These are phyloP conservation scores for Dentipellis sp. DNA, from an alignment of 768 basidiomycete species.

Conservation along the genomic window DNA sequence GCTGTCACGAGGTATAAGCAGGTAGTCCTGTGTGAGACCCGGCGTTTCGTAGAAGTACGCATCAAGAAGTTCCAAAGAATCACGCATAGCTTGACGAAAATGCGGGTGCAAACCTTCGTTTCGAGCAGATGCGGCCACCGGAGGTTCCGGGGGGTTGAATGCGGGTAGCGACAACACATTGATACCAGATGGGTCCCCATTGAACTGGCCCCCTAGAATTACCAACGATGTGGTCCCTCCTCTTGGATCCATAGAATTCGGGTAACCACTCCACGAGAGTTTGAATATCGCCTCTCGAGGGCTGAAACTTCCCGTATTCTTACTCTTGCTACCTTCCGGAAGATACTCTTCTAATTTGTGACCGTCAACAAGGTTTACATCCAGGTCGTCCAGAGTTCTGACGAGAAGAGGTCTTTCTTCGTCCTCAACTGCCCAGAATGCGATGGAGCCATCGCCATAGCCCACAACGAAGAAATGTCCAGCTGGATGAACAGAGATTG, in stretches of 20 bases:
- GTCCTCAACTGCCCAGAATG: slow-evolving; percentile 78
- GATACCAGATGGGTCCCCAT: slow-evolving; percentile 47
- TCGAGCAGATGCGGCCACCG: slow-evolving; percentile 22
- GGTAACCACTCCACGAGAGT: slow-evolving; percentile 74
- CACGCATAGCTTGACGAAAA: slow-evolving; percentile 54
- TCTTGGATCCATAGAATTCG: slow-evolving; percentile 53
- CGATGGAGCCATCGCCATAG: slow-evolving; percentile 72
- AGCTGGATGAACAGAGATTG: slow-evolving; percentile 63
- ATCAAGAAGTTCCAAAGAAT: slow-evolving; percentile 41
- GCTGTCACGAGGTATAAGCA: slow-evolving; percentile 58
- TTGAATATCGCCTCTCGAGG: slow-evolving; percentile 77
- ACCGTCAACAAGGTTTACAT: slow-evolving; percentile 48
- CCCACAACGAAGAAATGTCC: slow-evolving; percentile 74
- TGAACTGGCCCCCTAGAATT: slow-evolving; percentile 67
- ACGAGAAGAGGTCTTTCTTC: slow-evolving; percentile 68
- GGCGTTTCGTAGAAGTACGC: slow-evolving; percentile 49
- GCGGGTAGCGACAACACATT: slow-evolving; percentile 62
- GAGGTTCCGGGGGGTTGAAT: slow-evolving; percentile 44
- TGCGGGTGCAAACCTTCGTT: slow-evolving; percentile 22
- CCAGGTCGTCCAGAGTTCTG: slow-evolving; percentile 50
- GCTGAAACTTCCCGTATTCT: slow-evolving; percentile 8
- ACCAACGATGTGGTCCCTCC: slow-evolving; percentile 67
- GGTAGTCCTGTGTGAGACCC: slow-evolving; percentile 66
- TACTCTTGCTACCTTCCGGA: slow-evolving; percentile 13
- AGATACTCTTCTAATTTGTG: slow-evolving; percentile 34